Conservation (phyloP, 306 rosid species). For the Quillaja saponaria region DNA sequence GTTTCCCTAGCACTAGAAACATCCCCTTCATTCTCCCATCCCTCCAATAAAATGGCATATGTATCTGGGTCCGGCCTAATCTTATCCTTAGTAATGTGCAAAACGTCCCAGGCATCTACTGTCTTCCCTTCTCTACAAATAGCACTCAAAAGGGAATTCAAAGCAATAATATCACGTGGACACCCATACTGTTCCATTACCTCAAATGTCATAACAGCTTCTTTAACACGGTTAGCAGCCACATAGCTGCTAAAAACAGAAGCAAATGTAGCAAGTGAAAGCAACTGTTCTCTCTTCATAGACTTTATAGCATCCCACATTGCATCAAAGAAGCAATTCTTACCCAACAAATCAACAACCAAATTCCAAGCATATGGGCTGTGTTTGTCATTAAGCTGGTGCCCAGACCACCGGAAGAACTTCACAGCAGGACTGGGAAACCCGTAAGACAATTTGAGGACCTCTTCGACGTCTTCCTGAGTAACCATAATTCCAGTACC, state of each 20-base stretch:
- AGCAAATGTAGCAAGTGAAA: conserved; percentile 63
- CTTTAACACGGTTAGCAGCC: conserved; percentile 34
- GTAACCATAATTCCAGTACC: conserved; percentile 36
- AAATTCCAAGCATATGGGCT: conserved; percentile 73
- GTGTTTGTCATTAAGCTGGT: conserved; percentile 49
- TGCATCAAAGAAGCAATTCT: conserved; percentile 53
- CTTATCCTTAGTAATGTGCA: conserved; percentile 42
- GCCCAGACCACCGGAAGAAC: conserved; percentile 75
- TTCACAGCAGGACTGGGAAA: conserved; percentile 59
- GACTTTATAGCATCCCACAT: conserved; percentile 77
- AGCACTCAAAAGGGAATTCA: conserved; percentile 65
- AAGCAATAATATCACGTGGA: conserved; percentile 45
- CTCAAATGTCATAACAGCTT: conserved; percentile 54
- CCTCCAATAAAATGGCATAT: conserved; percentile 68
- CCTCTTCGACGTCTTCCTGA: conserved; percentile 55
- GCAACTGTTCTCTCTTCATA: conserved; percentile 41
- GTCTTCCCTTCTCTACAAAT: conserved; percentile 58
- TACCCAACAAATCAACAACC: conserved; percentile 60
- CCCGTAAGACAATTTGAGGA: conserved; percentile 59
- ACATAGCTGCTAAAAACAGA: conserved; percentile 63
- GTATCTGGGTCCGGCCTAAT: conserved; percentile 54
- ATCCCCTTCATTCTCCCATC: conserved; percentile 58
- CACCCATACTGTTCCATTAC: conserved; percentile 54
- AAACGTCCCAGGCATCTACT: conserved; percentile 45
- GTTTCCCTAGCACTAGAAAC: conserved; percentile 48